Percentiles rank a stretch among this genome's conserved stretches.
These are phyloP conservation scores for Basipetospora chlamydospora DNA, from an alignment of 2,329 filamentous ascomycete species.

Conservation along the genomic window DNA sequence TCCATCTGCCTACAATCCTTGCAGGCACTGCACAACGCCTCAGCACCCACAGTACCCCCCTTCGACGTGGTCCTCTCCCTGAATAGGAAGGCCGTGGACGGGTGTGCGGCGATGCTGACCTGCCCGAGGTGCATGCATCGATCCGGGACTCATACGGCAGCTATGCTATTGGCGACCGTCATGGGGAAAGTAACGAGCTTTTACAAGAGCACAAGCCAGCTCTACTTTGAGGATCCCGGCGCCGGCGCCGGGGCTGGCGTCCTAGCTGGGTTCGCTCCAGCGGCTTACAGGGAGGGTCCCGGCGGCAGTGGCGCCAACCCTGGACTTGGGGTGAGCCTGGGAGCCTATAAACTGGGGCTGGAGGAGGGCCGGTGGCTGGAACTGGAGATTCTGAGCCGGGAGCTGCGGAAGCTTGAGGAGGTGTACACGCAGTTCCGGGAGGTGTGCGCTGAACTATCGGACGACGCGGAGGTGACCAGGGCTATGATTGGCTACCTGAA, in stretches of 20 bases:
- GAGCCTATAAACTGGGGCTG: slow-evolving; percentile 28
- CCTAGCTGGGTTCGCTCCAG: background rate
- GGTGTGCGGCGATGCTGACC: slow-evolving; percentile 30
- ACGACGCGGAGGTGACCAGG: slow-evolving; percentile 27
- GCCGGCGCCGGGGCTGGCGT: background rate
- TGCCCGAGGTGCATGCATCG: slow-evolving; percentile 29
- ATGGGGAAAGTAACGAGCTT: slow-evolving; percentile 32
- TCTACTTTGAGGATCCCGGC: slow-evolving; percentile 20
- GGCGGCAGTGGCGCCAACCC: slow-evolving; percentile 6
- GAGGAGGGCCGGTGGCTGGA: slow-evolving; percentile 32
- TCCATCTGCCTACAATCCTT: slow-evolving; percentile 30
- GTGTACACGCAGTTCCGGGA: slow-evolving; percentile 29
- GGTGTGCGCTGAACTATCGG: slow-evolving; percentile 22
- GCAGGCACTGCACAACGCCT: slow-evolving; percentile 30
- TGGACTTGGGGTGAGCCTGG: slow-evolving; percentile 23
- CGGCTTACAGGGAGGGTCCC: background rate
- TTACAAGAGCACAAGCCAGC: slow-evolving; percentile 26
- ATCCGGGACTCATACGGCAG: slow-evolving; percentile 26
- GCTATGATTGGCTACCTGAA: slow-evolving; percentile 31
- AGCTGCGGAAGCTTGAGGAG: slow-evolving; percentile 31
- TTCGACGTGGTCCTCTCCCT: slow-evolving; percentile 30
- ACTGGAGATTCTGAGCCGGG: slow-evolving; percentile 31
- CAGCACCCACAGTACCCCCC: slow-evolving; percentile 20
- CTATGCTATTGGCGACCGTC: slow-evolving; percentile 34
- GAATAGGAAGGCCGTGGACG: slow-evolving; percentile 32